Percentiles rank a stretch among this genome's conserved stretches.
Conservation (phyloP, 495 filamentous ascomycete species). For the Chaetomium tenue region DNA sequence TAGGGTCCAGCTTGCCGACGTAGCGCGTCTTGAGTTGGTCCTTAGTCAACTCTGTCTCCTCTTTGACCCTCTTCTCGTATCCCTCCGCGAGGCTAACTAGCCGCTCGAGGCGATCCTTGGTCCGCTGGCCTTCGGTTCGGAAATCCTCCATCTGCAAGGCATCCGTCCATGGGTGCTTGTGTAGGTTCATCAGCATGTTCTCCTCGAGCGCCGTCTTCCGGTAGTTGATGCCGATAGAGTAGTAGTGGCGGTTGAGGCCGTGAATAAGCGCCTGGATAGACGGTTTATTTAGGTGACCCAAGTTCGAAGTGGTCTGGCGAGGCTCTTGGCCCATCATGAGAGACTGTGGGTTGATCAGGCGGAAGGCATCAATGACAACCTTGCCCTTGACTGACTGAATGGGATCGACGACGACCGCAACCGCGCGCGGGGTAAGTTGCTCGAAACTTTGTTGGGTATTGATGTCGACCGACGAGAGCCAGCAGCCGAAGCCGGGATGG, state of each 20-base stretch:
- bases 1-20: slow-evolving; percentile 96
- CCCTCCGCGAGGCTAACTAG: slow-evolving; percentile 88
- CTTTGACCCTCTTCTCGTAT: slow-evolving; percentile 97
- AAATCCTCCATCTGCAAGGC: slow-evolving; percentile 97
- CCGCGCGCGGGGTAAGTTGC: slow-evolving; percentile 90
- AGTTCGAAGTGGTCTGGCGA: slow-evolving; percentile 95
- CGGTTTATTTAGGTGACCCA: slow-evolving; percentile 97
- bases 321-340: slow-evolving; percentile 97
- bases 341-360: slow-evolving; percentile 97
- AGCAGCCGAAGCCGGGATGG: slow-evolving; percentile 98
- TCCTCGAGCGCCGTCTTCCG: slow-evolving; percentile 96
- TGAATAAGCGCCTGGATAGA: slow-evolving; percentile 99
- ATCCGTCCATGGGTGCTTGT: slow-evolving; percentile 99
- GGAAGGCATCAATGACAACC: slow-evolving; percentile 98
- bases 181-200: slow-evolving; percentile 99
- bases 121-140: slow-evolving; percentile 74
- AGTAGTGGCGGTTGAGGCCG: slow-evolving; percentile 96
- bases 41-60: slow-evolving; percentile 94
- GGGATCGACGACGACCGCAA: slow-evolving; percentile 95
- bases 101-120: slow-evolving; percentile 79
- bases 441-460: slow-evolving; percentile 99
- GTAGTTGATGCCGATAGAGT: slow-evolving; percentile 97
- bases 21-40: slow-evolving; percentile 98
- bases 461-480: slow-evolving; percentile 98
- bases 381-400: slow-evolving; percentile 99